Evolutionary conservation across 2,329 filamentous ascomycete genomes (phyloP).

Genomic region (Coniella lustricola): DNA sequence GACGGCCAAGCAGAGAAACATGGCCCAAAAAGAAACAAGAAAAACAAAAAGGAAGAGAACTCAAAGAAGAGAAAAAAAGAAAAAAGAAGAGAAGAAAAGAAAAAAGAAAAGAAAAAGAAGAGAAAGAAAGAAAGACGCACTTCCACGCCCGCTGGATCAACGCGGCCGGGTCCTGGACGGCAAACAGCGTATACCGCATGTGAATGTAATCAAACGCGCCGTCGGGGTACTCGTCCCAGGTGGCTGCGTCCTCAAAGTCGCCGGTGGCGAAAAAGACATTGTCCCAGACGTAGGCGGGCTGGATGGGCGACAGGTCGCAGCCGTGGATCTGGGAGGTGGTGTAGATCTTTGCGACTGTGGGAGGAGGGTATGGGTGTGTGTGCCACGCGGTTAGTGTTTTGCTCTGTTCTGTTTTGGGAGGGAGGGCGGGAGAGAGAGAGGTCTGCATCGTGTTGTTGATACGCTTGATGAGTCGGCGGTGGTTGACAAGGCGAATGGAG

Average conservation of each 20-base stretch:
- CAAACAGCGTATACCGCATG: slow-evolving; percentile 39
- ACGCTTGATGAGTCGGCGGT: too few species aligned
- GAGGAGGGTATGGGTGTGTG: slow-evolving; percentile 1
- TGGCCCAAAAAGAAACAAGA: too few species aligned
- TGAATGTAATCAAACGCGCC: slow-evolving; percentile 43
- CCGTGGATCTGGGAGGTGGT: slow-evolving; percentile 37
- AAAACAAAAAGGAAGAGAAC: too few species aligned
- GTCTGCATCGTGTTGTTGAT: too few species aligned
- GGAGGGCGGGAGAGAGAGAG: too few species aligned
- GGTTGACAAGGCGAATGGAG: too few species aligned
- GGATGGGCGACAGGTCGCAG: slow-evolving; percentile 46
- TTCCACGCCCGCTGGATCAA: slow-evolving; percentile 36
- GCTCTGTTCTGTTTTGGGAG: neutral
- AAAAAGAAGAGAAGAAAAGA: neutral
- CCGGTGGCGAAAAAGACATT: slow-evolving; percentile 47
- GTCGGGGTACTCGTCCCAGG: slow-evolving; percentile 36
- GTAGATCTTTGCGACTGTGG: slow-evolving; percentile 40
- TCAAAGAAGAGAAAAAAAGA: too few species aligned
- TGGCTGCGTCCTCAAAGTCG: slow-evolving; percentile 41
- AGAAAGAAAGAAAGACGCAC: slow-evolving; percentile 26
- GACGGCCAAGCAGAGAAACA: too few species aligned
- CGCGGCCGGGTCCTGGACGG: slow-evolving; percentile 33
- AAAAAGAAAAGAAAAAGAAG: neutral
- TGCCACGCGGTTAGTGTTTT: too few species aligned
- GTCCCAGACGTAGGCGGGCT: slow-evolving; percentile 42